Evolutionary conservation across 352 stramenopile species (phyloP).

Genomic region (Globisporangium heterothallicum): DNA sequence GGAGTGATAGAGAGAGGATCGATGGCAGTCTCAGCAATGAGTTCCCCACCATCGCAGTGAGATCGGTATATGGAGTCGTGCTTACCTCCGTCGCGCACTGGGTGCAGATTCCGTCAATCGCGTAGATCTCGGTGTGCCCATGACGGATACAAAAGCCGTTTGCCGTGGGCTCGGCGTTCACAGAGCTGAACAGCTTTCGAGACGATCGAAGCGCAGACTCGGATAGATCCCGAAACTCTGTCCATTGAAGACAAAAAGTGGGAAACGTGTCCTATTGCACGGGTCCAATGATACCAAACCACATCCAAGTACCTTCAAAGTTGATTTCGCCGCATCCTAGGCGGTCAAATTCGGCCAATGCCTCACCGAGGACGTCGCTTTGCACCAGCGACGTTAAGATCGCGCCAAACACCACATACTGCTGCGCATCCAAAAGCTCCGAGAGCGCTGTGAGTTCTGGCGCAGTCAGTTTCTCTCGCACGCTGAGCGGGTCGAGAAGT

Average conservation of each 20-base stretch:
- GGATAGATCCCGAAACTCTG: slow-evolving; percentile 48
- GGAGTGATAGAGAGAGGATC: not conserved
- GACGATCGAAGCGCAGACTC: slow-evolving; percentile 30
- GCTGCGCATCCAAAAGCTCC: slow-evolving; percentile 18
- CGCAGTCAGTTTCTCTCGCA: slow-evolving; percentile 12
- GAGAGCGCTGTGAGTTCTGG: slow-evolving; percentile 21
- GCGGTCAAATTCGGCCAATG: slow-evolving; percentile 44
- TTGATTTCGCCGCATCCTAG: slow-evolving; percentile 48
- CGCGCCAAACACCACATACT: slow-evolving; percentile 16
- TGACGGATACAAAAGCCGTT: slow-evolving; percentile 56
- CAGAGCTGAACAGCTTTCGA: slow-evolving; percentile 17
- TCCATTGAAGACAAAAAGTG: not conserved
- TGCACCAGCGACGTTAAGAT: slow-evolving; percentile 41
- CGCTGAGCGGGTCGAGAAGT: slow-evolving; percentile 12
- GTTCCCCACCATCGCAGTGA: too few species aligned
- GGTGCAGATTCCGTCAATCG: slow-evolving; percentile 42
- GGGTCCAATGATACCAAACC: not conserved
- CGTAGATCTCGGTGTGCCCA: slow-evolving; percentile 29
- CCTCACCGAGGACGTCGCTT: slow-evolving; percentile 30
- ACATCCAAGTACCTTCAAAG: slow-evolving; percentile 34
- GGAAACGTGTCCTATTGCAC: not conserved
- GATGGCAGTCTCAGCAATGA: too few species aligned
- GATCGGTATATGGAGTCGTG: not conserved
- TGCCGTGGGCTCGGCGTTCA: slow-evolving; percentile 37
- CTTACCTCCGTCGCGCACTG: slow-evolving; percentile 44